Percentiles rank a stretch among this genome's conserved stretches.
These are phyloP conservation scores for Cercospora zeae-maydis DNA, from an alignment of 2,329 filamentous ascomycete species.

Conservation along the genomic window DNA sequence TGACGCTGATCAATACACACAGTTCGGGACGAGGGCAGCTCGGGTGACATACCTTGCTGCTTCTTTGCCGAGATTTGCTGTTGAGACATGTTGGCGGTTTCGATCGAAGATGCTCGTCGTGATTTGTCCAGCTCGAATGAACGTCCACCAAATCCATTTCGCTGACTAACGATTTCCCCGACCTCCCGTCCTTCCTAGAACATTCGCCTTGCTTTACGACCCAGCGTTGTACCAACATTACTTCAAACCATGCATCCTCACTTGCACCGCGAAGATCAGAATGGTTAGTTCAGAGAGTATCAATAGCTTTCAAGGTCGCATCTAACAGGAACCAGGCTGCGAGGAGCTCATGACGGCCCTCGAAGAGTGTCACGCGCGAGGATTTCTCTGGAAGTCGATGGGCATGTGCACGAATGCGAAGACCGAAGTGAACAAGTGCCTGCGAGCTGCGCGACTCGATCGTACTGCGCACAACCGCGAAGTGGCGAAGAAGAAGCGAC, in stretches of 20 bases:
- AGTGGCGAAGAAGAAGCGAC: slow-evolving; percentile 64
- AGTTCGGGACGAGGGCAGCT: neutral
- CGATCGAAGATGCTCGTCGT: neutral
- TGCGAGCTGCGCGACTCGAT: slow-evolving; percentile 75
- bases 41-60: slow-evolving; percentile 61
- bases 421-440: slow-evolving; percentile 75
- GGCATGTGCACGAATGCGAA: slow-evolving; percentile 91
- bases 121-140: neutral
- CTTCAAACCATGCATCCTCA: slow-evolving; percentile 80
- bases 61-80: slow-evolving; percentile 59
- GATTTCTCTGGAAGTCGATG: slow-evolving; percentile 86
- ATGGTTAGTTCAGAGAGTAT: slow-evolving; percentile 52
- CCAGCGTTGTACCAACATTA: neutral
- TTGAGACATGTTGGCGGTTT: slow-evolving; percentile 44
- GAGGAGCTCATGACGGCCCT: slow-evolving; percentile 90
- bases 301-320: neutral
- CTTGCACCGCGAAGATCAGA: slow-evolving; percentile 87
- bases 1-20: neutral
- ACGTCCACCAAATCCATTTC: neutral
- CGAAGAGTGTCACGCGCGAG: slow-evolving; percentile 89
- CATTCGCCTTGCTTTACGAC: neutral
- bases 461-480: slow-evolving; percentile 74
- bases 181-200: neutral
- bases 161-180: slow-evolving; percentile 4
- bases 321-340: slow-evolving; percentile 61